These are phyloP conservation scores for Teunomyces aglyptinius DNA, from an alignment of 805 yeast species.

Conservation along the genomic window DNA sequence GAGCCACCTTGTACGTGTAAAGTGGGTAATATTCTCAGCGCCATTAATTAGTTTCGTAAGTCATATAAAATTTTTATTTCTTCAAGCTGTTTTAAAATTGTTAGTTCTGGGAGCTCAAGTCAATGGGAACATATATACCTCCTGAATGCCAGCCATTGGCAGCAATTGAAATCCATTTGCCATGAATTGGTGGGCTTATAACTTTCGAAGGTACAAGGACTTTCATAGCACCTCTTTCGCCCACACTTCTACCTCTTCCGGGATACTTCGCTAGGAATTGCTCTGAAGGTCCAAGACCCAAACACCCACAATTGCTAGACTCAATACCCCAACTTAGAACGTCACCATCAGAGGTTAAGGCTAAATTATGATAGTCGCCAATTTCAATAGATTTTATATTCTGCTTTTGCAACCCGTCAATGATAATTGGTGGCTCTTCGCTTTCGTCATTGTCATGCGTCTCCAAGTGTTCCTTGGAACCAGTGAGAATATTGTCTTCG, in stretches of 20 bases:
- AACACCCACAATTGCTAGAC: conserved; percentile 59
- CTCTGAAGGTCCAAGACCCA: conserved; percentile 53
- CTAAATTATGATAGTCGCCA: conserved; percentile 73
- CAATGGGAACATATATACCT: conserved; percentile 42
- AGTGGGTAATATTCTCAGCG: background rate
- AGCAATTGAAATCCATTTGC: conserved; percentile 56
- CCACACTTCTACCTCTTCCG: conserved; percentile 20
- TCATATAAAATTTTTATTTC: background rate
- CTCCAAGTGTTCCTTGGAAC: conserved; percentile 20
- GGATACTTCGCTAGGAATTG: conserved; percentile 6
- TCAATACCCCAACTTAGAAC: conserved; percentile 70
- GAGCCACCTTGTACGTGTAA: background rate
- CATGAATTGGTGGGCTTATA: conserved; percentile 39
- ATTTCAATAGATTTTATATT: conserved; percentile 55
- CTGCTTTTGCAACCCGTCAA: conserved; percentile 44
- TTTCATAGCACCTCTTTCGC: conserved; percentile 30
- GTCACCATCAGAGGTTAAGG: conserved; percentile 57
- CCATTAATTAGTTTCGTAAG: background rate
- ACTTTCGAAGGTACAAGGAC: conserved; percentile 21
- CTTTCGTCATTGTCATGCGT: conserved; percentile 10
- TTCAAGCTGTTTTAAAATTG: background rate
- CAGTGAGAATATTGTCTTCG: conserved; percentile 46
- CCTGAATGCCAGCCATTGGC: conserved; percentile 84
- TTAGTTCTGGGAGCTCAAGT: background rate
- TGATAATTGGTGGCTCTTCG: conserved; percentile 25